phyloP scores from a whole-genome alignment of 352 stramenopile species.

The Globisporangium canariense region DNA sequence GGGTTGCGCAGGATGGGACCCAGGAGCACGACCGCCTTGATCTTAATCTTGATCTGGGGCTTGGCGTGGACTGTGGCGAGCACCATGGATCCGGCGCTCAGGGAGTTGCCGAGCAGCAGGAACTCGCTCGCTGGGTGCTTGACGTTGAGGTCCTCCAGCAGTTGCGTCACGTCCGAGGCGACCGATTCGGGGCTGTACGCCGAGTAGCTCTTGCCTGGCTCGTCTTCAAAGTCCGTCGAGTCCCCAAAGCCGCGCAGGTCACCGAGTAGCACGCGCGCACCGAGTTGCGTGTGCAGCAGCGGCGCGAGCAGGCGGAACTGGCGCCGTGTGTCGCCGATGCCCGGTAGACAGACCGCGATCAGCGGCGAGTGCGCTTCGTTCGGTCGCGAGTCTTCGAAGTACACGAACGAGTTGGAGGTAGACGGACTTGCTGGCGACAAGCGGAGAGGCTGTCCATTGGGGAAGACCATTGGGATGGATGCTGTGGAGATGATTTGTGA shows the following conservation, averaged over 20 bases:
- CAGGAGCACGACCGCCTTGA: constrained; percentile 28
- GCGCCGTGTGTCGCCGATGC: constrained; percentile 38
- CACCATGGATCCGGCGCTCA: constrained; percentile 33
- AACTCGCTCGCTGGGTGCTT: constrained; percentile 24
- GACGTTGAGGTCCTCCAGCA: constrained; percentile 25
- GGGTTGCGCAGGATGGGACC: constrained; percentile 33
- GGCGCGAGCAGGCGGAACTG: constrained; percentile 40
- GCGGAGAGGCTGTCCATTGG: constrained; percentile 16
- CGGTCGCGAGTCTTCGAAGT: constrained; percentile 39
- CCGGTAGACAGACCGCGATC: constrained; percentile 34
- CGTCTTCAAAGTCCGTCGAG: constrained; percentile 26
- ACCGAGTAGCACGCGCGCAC: constrained; percentile 29
- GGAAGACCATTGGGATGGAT: constrained; percentile 23
- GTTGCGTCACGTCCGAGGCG: constrained; percentile 21
- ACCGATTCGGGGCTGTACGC: constrained; percentile 33
- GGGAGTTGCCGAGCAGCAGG: constrained; percentile 36
- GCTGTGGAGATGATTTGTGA: neutral
- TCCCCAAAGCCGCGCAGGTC: constrained; percentile 46
- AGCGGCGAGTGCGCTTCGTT: constrained; percentile 12
- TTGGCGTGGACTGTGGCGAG: constrained; percentile 17
- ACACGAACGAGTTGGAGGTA: constrained; percentile 16
- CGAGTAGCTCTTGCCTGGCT: constrained; percentile 12
- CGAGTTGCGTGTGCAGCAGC: constrained; percentile 30
- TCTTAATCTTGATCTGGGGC: neutral
- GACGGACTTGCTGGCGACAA: constrained; percentile 9